Base-by-base conservation (phyloP, 2,329 filamentous ascomycete genomes). In the Lachnellula occidentalis region DNA sequence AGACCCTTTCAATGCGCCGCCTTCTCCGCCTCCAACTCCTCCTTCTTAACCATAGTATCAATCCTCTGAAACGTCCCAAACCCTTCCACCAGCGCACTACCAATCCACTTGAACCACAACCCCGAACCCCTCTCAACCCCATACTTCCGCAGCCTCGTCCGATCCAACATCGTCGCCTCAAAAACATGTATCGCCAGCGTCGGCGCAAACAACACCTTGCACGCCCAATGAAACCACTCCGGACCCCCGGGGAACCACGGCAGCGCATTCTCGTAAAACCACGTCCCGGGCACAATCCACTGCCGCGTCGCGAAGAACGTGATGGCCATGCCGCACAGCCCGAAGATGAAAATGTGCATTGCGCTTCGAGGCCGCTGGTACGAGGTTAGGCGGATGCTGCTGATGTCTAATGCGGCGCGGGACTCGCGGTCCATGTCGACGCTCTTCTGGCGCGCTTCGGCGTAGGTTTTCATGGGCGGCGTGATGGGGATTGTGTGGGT, bases 351-450 rank as follows among this genome's bases (percentile, higher is more conserved):
- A 6, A 76, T 64, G 39, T 85, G 81, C 14, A 75, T 60, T 0
- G 67, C 58, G 8, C 34, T 59, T 8, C 41, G 48, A 1, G 66
- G 66, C 5, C 59, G 56, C 6, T 66, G 58, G 63, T 75, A 84
- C 41, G 60, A 56, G 5, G 66, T 67, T 58, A 81, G 65, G 52
- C 66, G 53, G 22, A 66, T 67, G 37, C 76, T 64, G 75, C 61
- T 64, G 39, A 87, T 76, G 15, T 80, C 83, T 12, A 95, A 80
- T 1, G 72, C 78, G 34, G 73, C 63, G 34, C 87, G 78, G 24
- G 79, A 77, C 11, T 80, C 76, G 55, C 78, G 72, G 67, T 86
- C 83, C 83, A 96, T 88, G 50, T 84, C 82, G 48, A 95, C 83
- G 41, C 92, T 75, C 50, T 88, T 81, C 46, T 79, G 74, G 51